A percentile compares a stretch with the other conserved stretches of the same genome.
phyloP scores from a whole-genome alignment of 2,329 filamentous ascomycete species.

The Immersiporthe knoxdaviesiana region DNA sequence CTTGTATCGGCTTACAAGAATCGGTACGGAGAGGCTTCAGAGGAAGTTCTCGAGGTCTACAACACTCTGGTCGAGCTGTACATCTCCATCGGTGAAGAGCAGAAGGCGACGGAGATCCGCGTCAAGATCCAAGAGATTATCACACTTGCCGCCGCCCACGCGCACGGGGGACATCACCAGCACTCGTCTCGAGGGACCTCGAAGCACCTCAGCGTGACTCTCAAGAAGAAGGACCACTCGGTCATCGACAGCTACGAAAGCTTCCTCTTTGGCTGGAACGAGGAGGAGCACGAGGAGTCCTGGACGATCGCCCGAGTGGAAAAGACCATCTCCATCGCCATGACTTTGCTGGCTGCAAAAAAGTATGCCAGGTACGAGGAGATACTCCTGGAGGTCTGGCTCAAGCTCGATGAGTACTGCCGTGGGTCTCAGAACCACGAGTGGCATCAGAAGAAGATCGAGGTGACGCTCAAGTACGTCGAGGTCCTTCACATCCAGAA shows the following conservation, averaged over 20 bases:
- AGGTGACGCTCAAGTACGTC: conserved; percentile 13
- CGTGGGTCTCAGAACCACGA: conserved; percentile 13
- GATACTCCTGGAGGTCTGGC: conserved; percentile 10
- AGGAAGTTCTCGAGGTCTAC: conserved; percentile 10
- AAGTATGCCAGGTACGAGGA: conserved; percentile 8
- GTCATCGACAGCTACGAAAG: conserved; percentile 7
- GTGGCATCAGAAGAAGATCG: conserved; percentile 17
- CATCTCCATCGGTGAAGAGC: conserved; percentile 2
- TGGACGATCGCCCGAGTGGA: conserved; percentile 10
- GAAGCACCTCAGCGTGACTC: conserved; percentile 5
- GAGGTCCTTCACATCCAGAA: conserved; percentile 15
- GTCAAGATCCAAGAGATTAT: conserved; percentile 8
- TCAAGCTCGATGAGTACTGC: conserved; percentile 13
- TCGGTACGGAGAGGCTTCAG: neutral
- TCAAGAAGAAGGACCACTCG: neutral
- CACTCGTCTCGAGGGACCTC: neutral
- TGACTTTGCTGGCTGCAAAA: neutral
- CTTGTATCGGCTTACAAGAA: conserved; percentile 7
- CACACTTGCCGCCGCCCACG: neutral
- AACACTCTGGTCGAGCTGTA: conserved; percentile 4
- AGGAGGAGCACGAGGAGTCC: neutral
- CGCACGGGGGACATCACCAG: neutral
- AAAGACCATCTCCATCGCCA: neutral
- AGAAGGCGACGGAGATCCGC: conserved; percentile 3
- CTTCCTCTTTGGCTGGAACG: conserved; percentile 1